Evolutionary conservation across 106 monocot species (phyloP).

Genomic region (Allium cepa): DNA sequence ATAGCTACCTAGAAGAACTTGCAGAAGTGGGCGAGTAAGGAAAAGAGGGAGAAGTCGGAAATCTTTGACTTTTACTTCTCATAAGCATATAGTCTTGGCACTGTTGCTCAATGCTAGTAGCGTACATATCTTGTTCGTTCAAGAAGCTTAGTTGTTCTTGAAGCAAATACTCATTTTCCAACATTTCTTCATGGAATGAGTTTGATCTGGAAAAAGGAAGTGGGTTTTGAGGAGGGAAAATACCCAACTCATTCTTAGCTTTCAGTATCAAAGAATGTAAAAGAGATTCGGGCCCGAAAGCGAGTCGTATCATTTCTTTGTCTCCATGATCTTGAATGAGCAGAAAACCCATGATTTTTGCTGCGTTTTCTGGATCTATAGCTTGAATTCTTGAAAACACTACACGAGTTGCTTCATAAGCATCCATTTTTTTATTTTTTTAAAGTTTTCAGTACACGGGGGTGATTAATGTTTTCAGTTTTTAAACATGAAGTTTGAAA

Average conservation of each 20-base stretch:
- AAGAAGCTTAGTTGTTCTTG: conserved; percentile 66
- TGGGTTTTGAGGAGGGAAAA: conserved; percentile 11
- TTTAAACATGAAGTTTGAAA: not conserved
- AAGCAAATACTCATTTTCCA: conserved; percentile 22
- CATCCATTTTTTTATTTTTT: conserved; percentile 40
- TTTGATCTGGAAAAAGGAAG: conserved; percentile 4
- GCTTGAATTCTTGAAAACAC: conserved; percentile 83
- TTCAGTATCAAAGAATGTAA: conserved; percentile 50
- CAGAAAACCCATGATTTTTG: conserved; percentile 71
- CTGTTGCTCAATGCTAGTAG: conserved; percentile 38
- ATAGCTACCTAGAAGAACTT: conserved; percentile 30
- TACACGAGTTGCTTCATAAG: conserved; percentile 84
- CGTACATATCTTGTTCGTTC: conserved; percentile 26
- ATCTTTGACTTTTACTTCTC: conserved; percentile 56
- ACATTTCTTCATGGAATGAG: not conserved
- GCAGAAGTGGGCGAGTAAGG: conserved; percentile 43
- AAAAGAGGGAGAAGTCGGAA: conserved; percentile 37
- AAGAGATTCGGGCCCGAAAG: conserved; percentile 60
- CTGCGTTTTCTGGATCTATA: conserved; percentile 79
- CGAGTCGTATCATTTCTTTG: conserved; percentile 75
- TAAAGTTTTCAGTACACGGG: too few species aligned
- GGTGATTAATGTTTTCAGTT: too few species aligned
- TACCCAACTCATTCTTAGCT: conserved; percentile 46
- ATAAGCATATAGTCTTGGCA: conserved; percentile 46
- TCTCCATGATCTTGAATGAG: conserved; percentile 72